Conservation (phyloP, 768 basidiomycete species). For the Lentinus brumalis region DNA sequence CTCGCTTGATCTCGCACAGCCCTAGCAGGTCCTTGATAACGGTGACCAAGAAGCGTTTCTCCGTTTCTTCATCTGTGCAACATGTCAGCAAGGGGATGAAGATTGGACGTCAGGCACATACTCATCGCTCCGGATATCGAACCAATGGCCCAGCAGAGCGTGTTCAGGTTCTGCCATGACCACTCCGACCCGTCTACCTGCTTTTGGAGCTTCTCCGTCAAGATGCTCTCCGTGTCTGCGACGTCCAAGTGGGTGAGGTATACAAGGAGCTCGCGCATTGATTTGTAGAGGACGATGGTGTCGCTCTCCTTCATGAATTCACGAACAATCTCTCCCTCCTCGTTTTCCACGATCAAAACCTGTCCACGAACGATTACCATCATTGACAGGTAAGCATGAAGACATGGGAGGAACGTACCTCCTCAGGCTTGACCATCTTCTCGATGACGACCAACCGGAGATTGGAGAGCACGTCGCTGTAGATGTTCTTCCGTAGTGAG, state of each 20-base stretch:
- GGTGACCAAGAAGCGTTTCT: conserved; percentile 97
- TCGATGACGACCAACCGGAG: conserved; percentile 95
- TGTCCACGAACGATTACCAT: conserved; percentile 34
- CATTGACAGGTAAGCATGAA: background rate
- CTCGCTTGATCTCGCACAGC: conserved; percentile 95
- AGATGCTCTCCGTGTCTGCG: conserved; percentile 91
- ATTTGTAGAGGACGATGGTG: conserved; percentile 98
- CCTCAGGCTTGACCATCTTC: conserved; percentile 99
- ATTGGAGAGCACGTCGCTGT: conserved; percentile 93
- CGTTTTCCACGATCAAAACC: conserved; percentile 98
- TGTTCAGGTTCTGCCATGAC: conserved; percentile 99
- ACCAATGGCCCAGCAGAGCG: conserved; percentile 99
- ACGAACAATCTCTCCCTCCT: conserved; percentile 98
- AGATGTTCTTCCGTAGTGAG: conserved; percentile 90
- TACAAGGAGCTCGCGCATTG: conserved; percentile 96
- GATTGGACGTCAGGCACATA: conserved; percentile 42
- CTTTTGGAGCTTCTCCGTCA: conserved; percentile 95
- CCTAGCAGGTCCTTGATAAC: conserved; percentile 99
- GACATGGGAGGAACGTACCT: conserved; percentile 53
- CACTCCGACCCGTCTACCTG: conserved; percentile 98
- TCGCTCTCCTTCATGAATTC: conserved; percentile 99
- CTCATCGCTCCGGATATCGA: conserved; percentile 99
- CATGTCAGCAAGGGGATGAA: background rate
- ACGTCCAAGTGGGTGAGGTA: conserved; percentile 98
- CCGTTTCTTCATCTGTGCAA: conserved; percentile 88